Base-by-base conservation (phyloP, 345 rosid species). In the Conringia planisiliqua region DNA sequence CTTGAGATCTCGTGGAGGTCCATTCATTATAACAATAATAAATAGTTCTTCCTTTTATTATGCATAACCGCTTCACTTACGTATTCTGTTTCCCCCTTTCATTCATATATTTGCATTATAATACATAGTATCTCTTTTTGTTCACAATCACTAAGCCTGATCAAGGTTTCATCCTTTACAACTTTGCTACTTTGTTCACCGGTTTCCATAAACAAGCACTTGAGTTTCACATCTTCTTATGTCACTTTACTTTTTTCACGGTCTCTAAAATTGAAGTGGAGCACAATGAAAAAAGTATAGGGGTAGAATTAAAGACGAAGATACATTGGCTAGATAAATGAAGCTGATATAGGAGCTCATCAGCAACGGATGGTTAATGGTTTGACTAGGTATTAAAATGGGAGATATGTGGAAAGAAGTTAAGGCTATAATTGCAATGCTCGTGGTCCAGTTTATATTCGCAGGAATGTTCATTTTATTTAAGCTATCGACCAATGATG, bases 381-480 rank as follows among this genome's bases (percentile, higher is more conserved):
- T 62, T 43, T 17, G 29, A 26, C 61, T 35, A 32, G 30, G 22
- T 52, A 2, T n/a, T 20, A 61, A 75, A 60, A 35, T 26, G 12
- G 18, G 35, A 44, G 75, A 70, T 30, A 68, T 75, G 56, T 50
- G 62, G 74, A 47, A 56, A 70, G 75, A 76, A 55, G 38, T 55
- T 47, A 77, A 65, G 71, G 58, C 70, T 30, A 30, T 78, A 51
- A 12, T 76, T 38, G 35, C 35, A 12, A 79, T 83, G 86, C 78
- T 81, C 38, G 27, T 72, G 74, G 47, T 77, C 66, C 85, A 85
- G 52, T 42, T 70, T 40, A 36, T 50, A 6, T 62, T 33, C 22
- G 80, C 86, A 9, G 86, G 80, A 14, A 68, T 83, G 39, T 73
- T 55, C 55, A 55, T 83, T 35, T 62, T 85, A 50, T 82, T 76